Base-by-base conservation (phyloP, 768 basidiomycete genomes). In the Trametes cubensis region DNA sequence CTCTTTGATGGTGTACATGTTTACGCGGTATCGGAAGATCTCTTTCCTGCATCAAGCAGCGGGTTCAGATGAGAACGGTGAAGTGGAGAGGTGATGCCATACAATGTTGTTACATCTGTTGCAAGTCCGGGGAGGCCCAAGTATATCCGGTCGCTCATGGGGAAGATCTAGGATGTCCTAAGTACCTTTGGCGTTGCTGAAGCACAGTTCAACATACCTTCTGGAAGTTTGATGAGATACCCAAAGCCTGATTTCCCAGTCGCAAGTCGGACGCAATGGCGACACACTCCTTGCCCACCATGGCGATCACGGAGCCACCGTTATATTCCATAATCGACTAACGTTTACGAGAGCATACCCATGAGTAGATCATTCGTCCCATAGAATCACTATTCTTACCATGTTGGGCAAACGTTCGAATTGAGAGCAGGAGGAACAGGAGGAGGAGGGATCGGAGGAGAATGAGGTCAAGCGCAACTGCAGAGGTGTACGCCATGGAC, bases 1-100 rank as follows among this genome's bases (percentile, higher is more conserved):
- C 76, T 99, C 96, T 77, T 99, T 99, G 83, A 99, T 98, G 34
- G 93, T 92, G 78, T 98, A 98, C 93, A 98, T 95, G 80, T 99
- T 99, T 60, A 97, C 90, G 66, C 95, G 84, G 78, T 90, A 95
- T 55, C 97, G 88, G 72, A 98, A 89, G 42, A 86, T 85, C 75
- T 98, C 96, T 67, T 86, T 89, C 61, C 95, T 97, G 70, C 17
- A 34, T 13, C 13, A 18, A n/a, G 23, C 1, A 4, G 45, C 11
- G 20, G 18, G 38, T 52, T 48, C 30, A 23, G 11, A 23, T 30
- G 10, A 10, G 10, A 18, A 20, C 26, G 8, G 2, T 55, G 26
- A 50, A 21, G 44, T 44, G 11, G 21, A 8, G 49, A 17, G n/a
- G 13, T n/a, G 54, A 4, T 15, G 14, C 44, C 85, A 71, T 71